phyloP scores from a whole-genome alignment of 305 asterid genomes.

The Lippia alba region DNA sequence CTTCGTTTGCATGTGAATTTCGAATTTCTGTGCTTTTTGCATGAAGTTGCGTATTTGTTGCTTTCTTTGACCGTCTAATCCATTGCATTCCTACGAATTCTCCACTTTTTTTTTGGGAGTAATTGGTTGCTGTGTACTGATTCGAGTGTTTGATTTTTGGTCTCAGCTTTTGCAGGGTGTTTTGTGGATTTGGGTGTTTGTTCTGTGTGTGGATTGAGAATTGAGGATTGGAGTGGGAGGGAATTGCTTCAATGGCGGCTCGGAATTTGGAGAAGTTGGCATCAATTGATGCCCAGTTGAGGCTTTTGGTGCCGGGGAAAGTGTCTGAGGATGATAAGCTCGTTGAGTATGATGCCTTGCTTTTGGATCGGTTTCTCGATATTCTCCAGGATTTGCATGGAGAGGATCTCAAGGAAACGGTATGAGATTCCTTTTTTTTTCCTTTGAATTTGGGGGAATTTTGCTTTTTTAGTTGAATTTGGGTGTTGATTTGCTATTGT shows the following conservation, averaged over 20 bases:
- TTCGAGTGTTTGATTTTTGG: constrained; percentile 26
- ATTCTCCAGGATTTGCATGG: constrained; percentile 96
- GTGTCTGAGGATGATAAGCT: constrained; percentile 97
- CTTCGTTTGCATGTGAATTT: constrained; percentile 25
- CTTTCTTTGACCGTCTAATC: not conserved
- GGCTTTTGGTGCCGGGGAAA: constrained; percentile 86
- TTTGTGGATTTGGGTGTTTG: not conserved
- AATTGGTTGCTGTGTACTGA: constrained; percentile 12
- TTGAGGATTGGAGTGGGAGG: not conserved
- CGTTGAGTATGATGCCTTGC: constrained; percentile 94
- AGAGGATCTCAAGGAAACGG: constrained; percentile 88
- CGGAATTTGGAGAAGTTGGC: constrained; percentile 74
- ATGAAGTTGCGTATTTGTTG: constrained; percentile 4
- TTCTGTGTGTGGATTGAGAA: not conserved
- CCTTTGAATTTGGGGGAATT: constrained; percentile 19
- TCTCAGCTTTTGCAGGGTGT: not conserved
- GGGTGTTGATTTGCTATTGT: constrained; percentile 1
- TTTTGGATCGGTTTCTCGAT: constrained; percentile 91
- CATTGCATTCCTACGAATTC: not conserved
- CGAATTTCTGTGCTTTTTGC: constrained; percentile 17
- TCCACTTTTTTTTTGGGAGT: constrained; percentile 12
- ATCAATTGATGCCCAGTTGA: constrained; percentile 91
- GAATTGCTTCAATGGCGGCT: constrained; percentile 21
- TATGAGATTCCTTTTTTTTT: constrained; percentile 26
- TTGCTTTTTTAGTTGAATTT: not conserved